phyloP scores from a whole-genome alignment of 176 grass and related monocot genomes.

The Carex myosuroides region DNA sequence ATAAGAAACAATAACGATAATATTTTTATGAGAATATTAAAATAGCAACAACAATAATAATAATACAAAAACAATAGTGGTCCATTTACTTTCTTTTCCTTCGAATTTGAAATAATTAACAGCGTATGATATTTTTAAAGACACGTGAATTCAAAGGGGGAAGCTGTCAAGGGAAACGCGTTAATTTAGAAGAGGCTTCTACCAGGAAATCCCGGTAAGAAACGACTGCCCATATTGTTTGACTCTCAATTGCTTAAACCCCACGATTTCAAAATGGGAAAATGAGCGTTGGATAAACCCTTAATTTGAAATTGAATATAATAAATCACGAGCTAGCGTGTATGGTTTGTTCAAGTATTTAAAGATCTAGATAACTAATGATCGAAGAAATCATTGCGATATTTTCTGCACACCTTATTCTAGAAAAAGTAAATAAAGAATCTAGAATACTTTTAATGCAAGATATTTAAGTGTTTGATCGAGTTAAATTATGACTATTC shows the following conservation, averaged over 20 bases:
- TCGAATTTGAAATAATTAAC: not conserved
- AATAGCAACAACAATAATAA: not conserved
- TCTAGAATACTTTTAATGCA: not conserved
- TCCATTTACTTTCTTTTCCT: not conserved
- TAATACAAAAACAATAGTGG: not conserved
- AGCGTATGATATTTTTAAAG: not conserved
- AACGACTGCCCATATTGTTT: not conserved
- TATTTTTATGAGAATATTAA: not conserved
- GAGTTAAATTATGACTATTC: too few relatives aligned
- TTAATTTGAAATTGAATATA: not conserved
- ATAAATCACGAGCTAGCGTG: not conserved
- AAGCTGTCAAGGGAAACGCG: not conserved
- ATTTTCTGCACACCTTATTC: not conserved
- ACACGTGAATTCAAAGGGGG: conserved; percentile 1
- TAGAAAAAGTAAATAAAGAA: not conserved
- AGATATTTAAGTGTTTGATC: not conserved
- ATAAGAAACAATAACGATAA: not conserved
- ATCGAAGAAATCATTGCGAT: not conserved
- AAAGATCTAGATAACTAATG: not conserved
- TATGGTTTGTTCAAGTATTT: not conserved
- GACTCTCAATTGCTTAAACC: not conserved
- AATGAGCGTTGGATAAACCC: not conserved
- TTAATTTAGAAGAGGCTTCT: not conserved
- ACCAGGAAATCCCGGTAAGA: not conserved
- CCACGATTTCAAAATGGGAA: not conserved